phyloP scores from a whole-genome alignment of 2,329 filamentous ascomycete species.

The Trichoderma simmonsii region DNA sequence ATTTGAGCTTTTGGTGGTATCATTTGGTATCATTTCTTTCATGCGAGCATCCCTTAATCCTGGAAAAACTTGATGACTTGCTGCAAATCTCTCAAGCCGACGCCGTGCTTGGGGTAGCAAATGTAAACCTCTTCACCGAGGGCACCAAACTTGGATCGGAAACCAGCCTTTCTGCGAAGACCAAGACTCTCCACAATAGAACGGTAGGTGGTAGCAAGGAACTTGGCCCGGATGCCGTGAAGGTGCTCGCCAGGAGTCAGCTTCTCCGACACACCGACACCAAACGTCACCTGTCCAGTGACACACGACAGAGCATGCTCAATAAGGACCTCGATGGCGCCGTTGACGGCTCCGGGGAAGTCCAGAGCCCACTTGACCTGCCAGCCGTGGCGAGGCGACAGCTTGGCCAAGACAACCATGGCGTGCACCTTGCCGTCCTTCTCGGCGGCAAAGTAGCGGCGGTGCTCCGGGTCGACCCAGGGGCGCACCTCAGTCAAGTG shows the following conservation, averaged over 20 bases:
- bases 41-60: conserved; percentile 44
- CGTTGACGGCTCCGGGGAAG: conserved; percentile 82
- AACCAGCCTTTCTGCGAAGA: conserved; percentile 80
- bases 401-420: conserved; percentile 78
- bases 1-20: neutral
- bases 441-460: conserved; percentile 80
- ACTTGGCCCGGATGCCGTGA: conserved; percentile 73
- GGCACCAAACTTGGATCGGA: conserved; percentile 86
- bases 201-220: conserved; percentile 79
- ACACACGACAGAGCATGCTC: conserved; percentile 60
- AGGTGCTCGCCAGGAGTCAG: conserved; percentile 79
- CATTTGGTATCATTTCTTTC: neutral
- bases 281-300: conserved; percentile 71
- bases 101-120: conserved; percentile 81
- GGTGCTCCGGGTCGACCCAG: conserved; percentile 79
- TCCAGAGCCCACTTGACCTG: conserved; percentile 97
- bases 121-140: conserved; percentile 83
- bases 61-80: conserved; percentile 92
- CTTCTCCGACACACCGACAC: conserved; percentile 72
- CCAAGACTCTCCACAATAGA: conserved; percentile 79
- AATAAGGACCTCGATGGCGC: conserved; percentile 81
- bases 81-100: conserved; percentile 76
- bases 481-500: conserved; percentile 87
- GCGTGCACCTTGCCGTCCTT: conserved; percentile 71
- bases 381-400: conserved; percentile 79